Base-by-base conservation (phyloP, 2,329 filamentous ascomycete genomes). In the Venturia aucupariae region DNA sequence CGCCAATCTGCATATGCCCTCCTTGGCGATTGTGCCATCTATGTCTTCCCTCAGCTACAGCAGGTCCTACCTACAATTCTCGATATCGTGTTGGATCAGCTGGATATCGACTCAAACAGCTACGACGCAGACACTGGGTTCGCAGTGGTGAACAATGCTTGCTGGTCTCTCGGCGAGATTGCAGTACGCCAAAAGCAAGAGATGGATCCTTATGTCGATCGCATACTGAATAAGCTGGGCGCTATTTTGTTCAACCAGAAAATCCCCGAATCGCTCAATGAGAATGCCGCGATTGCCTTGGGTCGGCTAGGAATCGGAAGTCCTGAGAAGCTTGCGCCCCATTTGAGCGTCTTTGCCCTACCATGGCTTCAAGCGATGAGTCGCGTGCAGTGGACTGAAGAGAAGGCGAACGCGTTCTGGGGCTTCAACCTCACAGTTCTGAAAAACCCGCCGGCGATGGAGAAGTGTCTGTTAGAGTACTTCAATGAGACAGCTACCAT, bases 101-200 rank as follows among this genome's bases (percentile, higher is more conserved):
- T 99, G 35, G 92, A 97, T 68, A 80, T 96, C 44, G 71, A 69
- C 17, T 72, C 77, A 68, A 88, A 92, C 67, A 82, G 82, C 64
- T 84, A 92, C 66, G 90, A 95, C 69, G 89, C 92, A 66, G 86
- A 91, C 59, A 89, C 85, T 22, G 88, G 87, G 17, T 97, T 96
- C 74, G 91, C 92, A 66, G 92, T 97, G 38, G 87, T 97, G 66
- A 99, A 97, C 82, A 99, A 99, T 73, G 93, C 94, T 27, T 97
- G 93, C 78, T 99, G 94, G 94, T 95, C 92, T 7, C 87, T 87
- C 30, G 94, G 94, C 51, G 94, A 99, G 78, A 94, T 97, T 67
- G 86, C 92, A 19, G 86, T 96, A 75, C 87, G 90, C 67, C 83
- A 90, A 73, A 85, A 87, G 67, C 79, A 81, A 38, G 85, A 83